These are phyloP conservation scores for Eucalyptus sp. DNA, from an alignment of 345 rosid genomes.

Conservation along the genomic window DNA sequence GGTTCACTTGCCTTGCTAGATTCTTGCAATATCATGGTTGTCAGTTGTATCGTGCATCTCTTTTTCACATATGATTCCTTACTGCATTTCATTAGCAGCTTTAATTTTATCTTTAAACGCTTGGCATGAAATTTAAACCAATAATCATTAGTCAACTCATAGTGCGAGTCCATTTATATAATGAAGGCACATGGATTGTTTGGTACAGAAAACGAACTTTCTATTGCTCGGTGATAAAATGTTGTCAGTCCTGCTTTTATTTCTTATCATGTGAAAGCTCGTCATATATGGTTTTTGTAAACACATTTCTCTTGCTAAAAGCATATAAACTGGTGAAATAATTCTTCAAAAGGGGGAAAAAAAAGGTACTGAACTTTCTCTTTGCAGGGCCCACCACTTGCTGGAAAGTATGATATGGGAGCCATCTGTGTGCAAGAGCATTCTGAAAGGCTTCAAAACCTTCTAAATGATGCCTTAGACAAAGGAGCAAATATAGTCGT, in stretches of 20 bases:
- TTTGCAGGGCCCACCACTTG: conserved; percentile 87
- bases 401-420: conserved; percentile 95
- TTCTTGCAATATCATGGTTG: not conserved
- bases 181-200: not conserved
- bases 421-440: conserved; percentile 95
- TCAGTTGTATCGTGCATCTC: not conserved
- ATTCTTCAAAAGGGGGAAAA: not conserved
- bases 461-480: conserved; percentile 78
- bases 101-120: not conserved
- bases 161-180: not conserved
- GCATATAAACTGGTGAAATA: not conserved
- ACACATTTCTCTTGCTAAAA: not conserved
- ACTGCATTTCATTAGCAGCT: not conserved
- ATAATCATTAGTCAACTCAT: not conserved
- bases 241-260: not conserved
- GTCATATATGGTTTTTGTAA: not conserved
- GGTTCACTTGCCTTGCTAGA: not conserved
- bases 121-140: not conserved
- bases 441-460: conserved; percentile 78
- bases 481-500: conserved; percentile 86
- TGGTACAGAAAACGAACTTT: not conserved
- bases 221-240: not conserved
- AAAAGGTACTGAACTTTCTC: not conserved
- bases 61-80: not conserved
- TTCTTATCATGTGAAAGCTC: not conserved